Base-by-base conservation (phyloP, 257 asterid species). In the Gentiana dahurica region DNA sequence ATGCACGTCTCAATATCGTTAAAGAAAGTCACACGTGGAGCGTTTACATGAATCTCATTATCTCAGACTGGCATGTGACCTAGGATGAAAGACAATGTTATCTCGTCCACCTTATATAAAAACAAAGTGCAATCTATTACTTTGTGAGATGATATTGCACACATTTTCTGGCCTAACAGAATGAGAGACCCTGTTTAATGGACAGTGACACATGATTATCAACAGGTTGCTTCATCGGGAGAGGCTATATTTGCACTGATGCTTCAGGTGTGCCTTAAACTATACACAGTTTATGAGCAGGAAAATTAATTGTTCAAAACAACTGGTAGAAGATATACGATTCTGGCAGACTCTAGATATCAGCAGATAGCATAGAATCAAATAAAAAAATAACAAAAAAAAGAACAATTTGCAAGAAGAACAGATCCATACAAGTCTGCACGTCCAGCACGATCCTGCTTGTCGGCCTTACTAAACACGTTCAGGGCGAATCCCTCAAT, bases 361-460 rank as follows among this genome's bases (percentile, higher is more conserved):
- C 46, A 41, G 9, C 46, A 41, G 9, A 41, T 10, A 41, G 9
- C 46, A 41, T 7, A 41, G 5, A 12, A 51, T 37, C 39, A 11
- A 24, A 13, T 50, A 2, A 6, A 51, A 45, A 7, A 2, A 4
- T 4, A 51, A 39, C 51, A 51, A 15, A 57, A 41, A 41, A 6
- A 6, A 4, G 9, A 11, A 51, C 33, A 5, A 8, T 24, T 39
- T 57, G 41, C 3, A 12, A 53, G 35, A 34, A 8, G 44, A 41
- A 64, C 62, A 68, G 51, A 51, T 48, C 12, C 91, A 15, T 79
- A 90, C 96, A 84, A 64, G 71, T 86, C 97, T 39, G 97, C 79
- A 64, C 91, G 83, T 9, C 85, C 95, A 39, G 96, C 83, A 58
- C 93, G 84, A 64, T 92, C 98, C 73, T 92, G 98, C 70, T 92